These are phyloP conservation scores for Globisporangium camurandrum DNA, from an alignment of 352 stramenopile species.

Conservation along the genomic window DNA sequence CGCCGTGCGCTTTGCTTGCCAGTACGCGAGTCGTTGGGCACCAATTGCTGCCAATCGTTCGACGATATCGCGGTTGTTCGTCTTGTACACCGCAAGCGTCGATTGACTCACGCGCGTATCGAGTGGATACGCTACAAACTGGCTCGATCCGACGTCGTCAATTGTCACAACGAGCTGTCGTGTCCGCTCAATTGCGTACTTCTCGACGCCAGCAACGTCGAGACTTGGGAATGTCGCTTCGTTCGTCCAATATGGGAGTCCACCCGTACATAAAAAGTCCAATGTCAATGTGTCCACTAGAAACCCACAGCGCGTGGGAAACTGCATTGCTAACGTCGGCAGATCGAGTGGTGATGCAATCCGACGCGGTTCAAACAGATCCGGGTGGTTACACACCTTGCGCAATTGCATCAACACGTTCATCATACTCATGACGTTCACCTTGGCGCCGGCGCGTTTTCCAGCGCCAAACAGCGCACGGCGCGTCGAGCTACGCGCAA, in stretches of 20 bases:
- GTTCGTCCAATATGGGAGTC: constrained; percentile 31
- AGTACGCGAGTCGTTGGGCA: constrained; percentile 23
- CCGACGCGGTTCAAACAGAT: constrained; percentile 96
- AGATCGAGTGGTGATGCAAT: constrained; percentile 94
- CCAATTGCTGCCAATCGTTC: constrained; percentile 23
- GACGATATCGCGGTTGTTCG: constrained; percentile 35
- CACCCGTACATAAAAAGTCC: too few relatives aligned
- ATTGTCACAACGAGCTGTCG: constrained; percentile 31
- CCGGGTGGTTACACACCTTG: constrained; percentile 98
- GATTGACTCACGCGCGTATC: constrained; percentile 16
- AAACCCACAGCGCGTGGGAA: constrained; percentile 34
- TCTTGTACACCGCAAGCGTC: constrained; percentile 12
- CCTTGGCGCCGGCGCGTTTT: constrained; percentile 74
- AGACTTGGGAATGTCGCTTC: constrained; percentile 29
- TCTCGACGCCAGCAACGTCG: constrained; percentile 27
- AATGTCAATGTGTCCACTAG: too few relatives aligned
- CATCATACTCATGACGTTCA: constrained; percentile 98
- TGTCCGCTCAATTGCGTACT: constrained; percentile 20
- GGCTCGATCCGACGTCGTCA: constrained; percentile 43
- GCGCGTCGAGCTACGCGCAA: constrained; percentile 92
- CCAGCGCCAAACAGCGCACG: constrained; percentile 80
- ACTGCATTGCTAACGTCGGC: constrained; percentile 19
- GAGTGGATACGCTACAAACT: constrained; percentile 17
- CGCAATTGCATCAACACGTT: constrained; percentile 98
- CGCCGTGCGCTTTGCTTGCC: constrained; percentile 26